Percentiles rank a stretch among this genome's conserved stretches.
Conservation (phyloP, 768 basidiomycete species). For the Kwoniella botswanensis region DNA sequence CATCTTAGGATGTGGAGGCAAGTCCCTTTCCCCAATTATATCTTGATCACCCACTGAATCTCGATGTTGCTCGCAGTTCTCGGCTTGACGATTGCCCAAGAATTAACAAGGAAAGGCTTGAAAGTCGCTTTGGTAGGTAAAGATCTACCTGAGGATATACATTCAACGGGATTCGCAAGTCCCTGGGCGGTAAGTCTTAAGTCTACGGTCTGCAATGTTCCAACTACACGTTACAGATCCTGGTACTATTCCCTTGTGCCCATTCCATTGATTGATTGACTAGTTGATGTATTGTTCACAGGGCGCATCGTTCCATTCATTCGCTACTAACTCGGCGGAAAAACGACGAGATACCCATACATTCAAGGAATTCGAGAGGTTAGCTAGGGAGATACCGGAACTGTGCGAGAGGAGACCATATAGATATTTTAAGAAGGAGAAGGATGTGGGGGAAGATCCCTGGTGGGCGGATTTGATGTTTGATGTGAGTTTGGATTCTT, state of each 20-base stretch:
- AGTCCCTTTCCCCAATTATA: neutral
- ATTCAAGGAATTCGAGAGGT: conserved; percentile 34
- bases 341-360: conserved; percentile 39
- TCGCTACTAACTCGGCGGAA: conserved; percentile 35
- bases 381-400: conserved; percentile 46
- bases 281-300: conserved; percentile 4
- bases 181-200: conserved; percentile 57
- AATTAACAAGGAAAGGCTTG: conserved; percentile 45
- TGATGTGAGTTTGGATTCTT: conserved; percentile 35
- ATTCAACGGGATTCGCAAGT: conserved; percentile 51
- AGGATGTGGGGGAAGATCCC: conserved; percentile 12
- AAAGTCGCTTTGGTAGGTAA: conserved; percentile 52
- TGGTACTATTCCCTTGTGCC: neutral
- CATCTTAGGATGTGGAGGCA: conserved; percentile 22
- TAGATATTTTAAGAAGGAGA: conserved; percentile 40
- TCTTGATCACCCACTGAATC: neutral
- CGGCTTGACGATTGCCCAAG: conserved; percentile 54
- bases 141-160: conserved; percentile 57
- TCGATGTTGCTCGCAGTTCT: conserved; percentile 41
- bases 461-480: conserved; percentile 49
- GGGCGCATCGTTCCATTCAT: conserved; percentile 58
- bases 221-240: neutral
- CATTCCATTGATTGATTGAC: neutral
- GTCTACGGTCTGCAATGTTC: neutral
- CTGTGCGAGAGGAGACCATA: conserved; percentile 39